Conservation (phyloP, 1,139 yeast genomes). For the Saccharomycopsis hybrid region DNA sequence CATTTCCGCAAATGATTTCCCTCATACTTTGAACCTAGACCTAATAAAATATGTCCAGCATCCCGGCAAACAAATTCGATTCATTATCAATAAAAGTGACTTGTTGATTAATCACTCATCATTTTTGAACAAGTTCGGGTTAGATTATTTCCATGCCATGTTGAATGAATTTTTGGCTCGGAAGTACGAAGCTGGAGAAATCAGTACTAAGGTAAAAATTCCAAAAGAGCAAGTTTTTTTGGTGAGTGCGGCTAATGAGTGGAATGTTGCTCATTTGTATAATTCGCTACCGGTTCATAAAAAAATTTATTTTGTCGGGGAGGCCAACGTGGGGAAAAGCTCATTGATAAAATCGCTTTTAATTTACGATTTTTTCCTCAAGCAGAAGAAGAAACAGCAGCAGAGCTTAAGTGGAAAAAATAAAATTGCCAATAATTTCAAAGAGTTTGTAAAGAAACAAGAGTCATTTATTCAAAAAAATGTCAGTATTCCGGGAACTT, state of each 20-base stretch:
- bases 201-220: constrained; percentile 1
- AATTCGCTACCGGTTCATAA: constrained; percentile 3
- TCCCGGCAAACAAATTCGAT: constrained; percentile 1
- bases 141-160: constrained; percentile 4
- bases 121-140: constrained; percentile 7
- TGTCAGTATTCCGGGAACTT: constrained; percentile 14
- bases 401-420: not conserved
- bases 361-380: constrained; percentile 9
- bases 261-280: constrained; percentile 14
- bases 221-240: constrained; percentile 10
- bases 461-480: not conserved
- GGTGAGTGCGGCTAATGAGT: constrained; percentile 12
- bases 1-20: constrained; percentile 20
- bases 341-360: constrained; percentile 14
- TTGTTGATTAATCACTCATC: constrained; percentile 9
- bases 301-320: constrained; percentile 19
- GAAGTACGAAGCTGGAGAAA: constrained; percentile 5
- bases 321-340: constrained; percentile 20
- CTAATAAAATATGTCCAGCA: constrained; percentile 2
- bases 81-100: constrained; percentile 19
- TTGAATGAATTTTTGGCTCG: constrained; percentile 9
- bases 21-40: constrained; percentile 14
- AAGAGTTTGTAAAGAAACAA: not conserved
- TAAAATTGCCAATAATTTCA: not conserved
- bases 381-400: not conserved